These are phyloP conservation scores for Solanum lycopersicoides DNA, from an alignment of 257 asterid species.

Conservation along the genomic window DNA sequence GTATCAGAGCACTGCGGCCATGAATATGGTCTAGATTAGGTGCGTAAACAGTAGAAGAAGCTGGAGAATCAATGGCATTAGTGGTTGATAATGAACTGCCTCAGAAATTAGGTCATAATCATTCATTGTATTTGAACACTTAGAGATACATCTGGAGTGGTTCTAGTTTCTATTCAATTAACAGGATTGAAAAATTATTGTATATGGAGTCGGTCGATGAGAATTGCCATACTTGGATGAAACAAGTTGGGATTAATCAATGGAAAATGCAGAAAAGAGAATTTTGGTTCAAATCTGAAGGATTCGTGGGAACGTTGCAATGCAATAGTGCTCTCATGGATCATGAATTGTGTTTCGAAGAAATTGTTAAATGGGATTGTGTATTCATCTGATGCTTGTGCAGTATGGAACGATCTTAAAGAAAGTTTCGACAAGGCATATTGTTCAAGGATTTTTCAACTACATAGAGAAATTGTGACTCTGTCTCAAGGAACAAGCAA, in stretches of 20 bases:
- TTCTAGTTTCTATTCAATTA: no score
- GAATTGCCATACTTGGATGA: no score
- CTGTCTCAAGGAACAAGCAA: neutral
- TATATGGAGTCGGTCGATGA: no score
- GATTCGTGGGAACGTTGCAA: neutral
- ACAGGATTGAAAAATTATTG: neutral
- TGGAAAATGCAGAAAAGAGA: no score
- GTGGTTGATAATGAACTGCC: neutral
- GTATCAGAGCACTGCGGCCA: no score
- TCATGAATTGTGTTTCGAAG: neutral
- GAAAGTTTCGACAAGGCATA: neutral
- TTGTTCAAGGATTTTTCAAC: no score
- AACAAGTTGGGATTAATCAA: no score
- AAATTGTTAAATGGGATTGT: no score
- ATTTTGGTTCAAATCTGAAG: no score
- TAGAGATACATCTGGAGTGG: no score
- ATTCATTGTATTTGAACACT: no score
- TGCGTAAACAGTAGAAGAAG: neutral
- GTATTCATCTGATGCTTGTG: neutral
- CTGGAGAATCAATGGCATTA: neutral
- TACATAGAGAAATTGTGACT: neutral
- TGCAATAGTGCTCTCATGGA: neutral
- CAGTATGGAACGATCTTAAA: no score
- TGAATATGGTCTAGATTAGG: neutral
- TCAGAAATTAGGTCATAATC: neutral